Conservation (phyloP, 164 flowering plant species). For the Dillenia suffruticosa region DNA sequence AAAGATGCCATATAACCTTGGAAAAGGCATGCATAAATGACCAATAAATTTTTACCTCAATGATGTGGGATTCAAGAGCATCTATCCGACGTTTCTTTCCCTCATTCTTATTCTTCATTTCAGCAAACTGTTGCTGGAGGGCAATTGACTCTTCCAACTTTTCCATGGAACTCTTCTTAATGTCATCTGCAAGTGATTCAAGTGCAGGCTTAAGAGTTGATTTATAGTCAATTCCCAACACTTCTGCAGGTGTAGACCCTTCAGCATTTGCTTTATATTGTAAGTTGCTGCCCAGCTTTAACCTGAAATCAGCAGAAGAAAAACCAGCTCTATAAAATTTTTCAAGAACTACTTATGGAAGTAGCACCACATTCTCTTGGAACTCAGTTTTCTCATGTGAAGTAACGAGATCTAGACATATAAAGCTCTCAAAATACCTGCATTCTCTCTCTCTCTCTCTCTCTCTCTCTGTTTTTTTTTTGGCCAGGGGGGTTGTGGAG, state of each 20-base stretch:
- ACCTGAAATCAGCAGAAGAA: constrained; percentile 34
- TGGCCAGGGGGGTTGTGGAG: no score
- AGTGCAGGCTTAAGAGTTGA: constrained; percentile 61
- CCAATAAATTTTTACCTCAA: constrained; percentile 41
- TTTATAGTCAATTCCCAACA: constrained; percentile 79
- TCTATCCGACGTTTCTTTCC: constrained; percentile 44
- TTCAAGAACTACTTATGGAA: no score
- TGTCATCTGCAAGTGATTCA: constrained; percentile 35
- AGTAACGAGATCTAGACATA: no score
- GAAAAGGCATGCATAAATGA: not conserved
- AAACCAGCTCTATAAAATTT: not conserved
- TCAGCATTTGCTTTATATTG: constrained; percentile 55
- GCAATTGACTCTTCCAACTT: constrained; percentile 49
- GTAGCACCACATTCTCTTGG: no score
- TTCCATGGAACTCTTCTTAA: constrained; percentile 38
- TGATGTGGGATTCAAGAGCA: constrained; percentile 50
- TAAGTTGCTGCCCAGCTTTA: constrained; percentile 62
- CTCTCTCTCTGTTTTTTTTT: no score
- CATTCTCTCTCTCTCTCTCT: no score
- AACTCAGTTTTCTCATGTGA: no score
- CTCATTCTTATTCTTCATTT: constrained; percentile 46
- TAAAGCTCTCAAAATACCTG: no score
- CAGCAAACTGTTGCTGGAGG: constrained; percentile 58
- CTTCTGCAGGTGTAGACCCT: constrained; percentile 60
- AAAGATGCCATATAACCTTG: no score